Evolutionary conservation across 1,139 yeast genomes (phyloP).

Genomic region (Lodderomyces parapsilosis): DNA sequence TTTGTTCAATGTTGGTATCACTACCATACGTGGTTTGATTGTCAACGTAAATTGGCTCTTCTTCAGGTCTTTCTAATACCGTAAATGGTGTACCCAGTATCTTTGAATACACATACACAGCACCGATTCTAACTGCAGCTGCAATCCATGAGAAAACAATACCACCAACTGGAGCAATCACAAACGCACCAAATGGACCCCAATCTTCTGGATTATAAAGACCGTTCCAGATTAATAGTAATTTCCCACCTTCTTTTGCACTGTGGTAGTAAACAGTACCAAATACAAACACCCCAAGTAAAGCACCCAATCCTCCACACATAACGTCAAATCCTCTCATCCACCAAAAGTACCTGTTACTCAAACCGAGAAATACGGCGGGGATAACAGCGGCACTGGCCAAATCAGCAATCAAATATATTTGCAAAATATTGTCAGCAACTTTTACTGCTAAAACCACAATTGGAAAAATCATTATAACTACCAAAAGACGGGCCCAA

Average conservation of each 20-base stretch:
- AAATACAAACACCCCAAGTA: conserved; percentile 75
- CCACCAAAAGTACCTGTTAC: conserved; percentile 58
- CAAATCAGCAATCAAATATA: conserved; percentile 87
- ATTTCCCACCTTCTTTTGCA: conserved; percentile 77
- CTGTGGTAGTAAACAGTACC: conserved; percentile 75
- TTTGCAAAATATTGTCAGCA: conserved; percentile 80
- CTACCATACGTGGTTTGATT: conserved; percentile 17
- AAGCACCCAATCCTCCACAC: conserved; percentile 80
- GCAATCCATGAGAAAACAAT: conserved; percentile 54
- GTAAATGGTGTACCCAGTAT: conserved; percentile 48
- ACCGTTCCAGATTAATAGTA: conserved; percentile 73
- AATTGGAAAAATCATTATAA: conserved; percentile 76
- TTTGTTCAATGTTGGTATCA: conserved; percentile 1
- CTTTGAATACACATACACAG: conserved; percentile 36
- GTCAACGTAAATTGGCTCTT: conserved; percentile 14
- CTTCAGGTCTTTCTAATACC: conserved; percentile 51
- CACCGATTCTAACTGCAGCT: conserved; percentile 49
- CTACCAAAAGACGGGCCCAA: conserved; percentile 71
- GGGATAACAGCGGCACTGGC: conserved; percentile 87
- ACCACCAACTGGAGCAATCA: conserved; percentile 85
- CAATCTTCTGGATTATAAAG: conserved; percentile 76
- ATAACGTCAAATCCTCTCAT: conserved; percentile 81
- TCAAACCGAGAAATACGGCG: conserved; percentile 76
- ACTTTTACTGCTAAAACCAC: conserved; percentile 79
- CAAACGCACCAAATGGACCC: conserved; percentile 95